phyloP scores from a whole-genome alignment of 2,329 filamentous ascomycete species.

The Xylaria digitata region DNA sequence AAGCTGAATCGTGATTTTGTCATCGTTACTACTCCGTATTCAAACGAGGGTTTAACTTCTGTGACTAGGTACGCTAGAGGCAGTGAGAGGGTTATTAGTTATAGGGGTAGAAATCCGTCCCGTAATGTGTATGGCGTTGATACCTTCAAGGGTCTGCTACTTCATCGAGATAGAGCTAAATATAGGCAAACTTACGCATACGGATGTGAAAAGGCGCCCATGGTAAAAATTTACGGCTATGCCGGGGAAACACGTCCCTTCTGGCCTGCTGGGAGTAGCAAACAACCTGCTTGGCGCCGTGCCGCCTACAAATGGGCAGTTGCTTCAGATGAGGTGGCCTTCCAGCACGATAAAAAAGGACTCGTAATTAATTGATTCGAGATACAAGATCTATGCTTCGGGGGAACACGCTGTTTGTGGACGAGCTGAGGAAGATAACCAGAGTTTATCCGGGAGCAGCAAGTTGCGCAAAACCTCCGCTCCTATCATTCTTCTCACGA shows the following conservation, averaged over 20 bases:
- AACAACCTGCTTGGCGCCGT: constrained; percentile 58
- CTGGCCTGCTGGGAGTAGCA: constrained; percentile 53
- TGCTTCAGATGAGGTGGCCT: constrained; percentile 69
- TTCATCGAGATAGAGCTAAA: constrained; percentile 49
- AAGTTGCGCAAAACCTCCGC: constrained; percentile 6
- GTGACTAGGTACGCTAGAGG: constrained; percentile 41
- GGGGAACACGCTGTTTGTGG: constrained; percentile 71
- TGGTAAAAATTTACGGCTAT: constrained; percentile 68
- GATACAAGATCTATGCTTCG: constrained; percentile 73
- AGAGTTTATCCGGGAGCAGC: constrained; percentile 52
- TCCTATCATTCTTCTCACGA: not conserved
- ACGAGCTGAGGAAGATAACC: constrained; percentile 71
- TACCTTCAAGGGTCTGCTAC: constrained; percentile 63
- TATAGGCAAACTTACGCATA: constrained; percentile 7
- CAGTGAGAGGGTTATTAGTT: not conserved
- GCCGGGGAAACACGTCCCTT: constrained; percentile 72
- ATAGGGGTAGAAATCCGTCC: constrained; percentile 54
- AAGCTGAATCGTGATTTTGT: constrained; percentile 61
- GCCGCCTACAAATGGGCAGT: constrained; percentile 75
- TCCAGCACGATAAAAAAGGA: constrained; percentile 24
- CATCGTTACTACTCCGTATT: constrained; percentile 73
- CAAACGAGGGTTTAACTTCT: constrained; percentile 62
- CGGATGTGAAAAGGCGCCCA: constrained; percentile 54
- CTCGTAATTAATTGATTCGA: constrained; percentile 54
- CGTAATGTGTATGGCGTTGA: constrained; percentile 66